Conservation (phyloP, 2,329 filamentous ascomycete species). For the Penicillium frequentans region DNA sequence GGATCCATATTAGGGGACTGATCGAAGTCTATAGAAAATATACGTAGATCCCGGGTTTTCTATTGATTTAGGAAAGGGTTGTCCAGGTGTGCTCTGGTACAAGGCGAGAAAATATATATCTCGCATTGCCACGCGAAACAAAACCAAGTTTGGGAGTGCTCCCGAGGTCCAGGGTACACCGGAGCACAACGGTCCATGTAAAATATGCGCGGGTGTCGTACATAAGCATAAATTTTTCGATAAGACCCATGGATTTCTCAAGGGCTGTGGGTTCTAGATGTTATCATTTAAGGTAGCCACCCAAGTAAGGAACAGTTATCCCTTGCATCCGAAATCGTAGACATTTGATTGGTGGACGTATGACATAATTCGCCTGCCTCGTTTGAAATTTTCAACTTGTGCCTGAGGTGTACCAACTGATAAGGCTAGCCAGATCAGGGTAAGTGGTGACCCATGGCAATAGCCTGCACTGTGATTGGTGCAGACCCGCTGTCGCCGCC, state of each 20-base stretch:
- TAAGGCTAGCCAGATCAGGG: conserved; percentile 11
- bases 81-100: too few relatives aligned
- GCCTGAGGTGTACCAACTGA: conserved; percentile 12
- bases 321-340: not conserved
- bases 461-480: conserved; percentile 12
- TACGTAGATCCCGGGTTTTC: too few relatives aligned
- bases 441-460: conserved; percentile 13
- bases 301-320: not conserved
- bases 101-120: too few relatives aligned
- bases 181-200: too few relatives aligned
- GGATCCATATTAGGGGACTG: too few relatives aligned
- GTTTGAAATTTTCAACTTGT: not conserved
- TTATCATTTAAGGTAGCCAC: not conserved
- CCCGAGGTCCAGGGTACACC: too few relatives aligned
- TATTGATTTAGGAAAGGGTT: too few relatives aligned
- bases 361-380: not conserved
- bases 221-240: not conserved
- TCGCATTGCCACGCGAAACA: too few relatives aligned
- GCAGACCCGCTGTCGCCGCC: conserved; percentile 7
- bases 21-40: too few relatives aligned
- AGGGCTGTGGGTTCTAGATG: not conserved
- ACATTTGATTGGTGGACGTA: not conserved
- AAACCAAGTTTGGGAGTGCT: too few relatives aligned
- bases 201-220: not conserved
- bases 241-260: not conserved